phyloP scores from a whole-genome alignment of 2,329 filamentous ascomycete genomes.

The Colletotrichum musicola region DNA sequence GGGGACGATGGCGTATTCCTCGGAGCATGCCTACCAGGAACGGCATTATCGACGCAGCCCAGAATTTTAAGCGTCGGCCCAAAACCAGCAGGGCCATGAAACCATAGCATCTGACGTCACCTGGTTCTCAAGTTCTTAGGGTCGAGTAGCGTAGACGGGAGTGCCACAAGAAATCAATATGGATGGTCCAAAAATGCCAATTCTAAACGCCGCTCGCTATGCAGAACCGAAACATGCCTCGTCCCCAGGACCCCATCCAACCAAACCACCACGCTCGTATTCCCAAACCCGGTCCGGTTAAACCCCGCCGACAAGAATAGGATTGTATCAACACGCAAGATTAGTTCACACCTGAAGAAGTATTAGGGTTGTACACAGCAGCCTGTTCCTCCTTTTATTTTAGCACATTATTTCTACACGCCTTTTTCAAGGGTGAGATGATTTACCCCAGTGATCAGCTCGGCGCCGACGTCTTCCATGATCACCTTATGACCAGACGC shows the following conservation, averaged over 20 bases:
- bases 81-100: not conserved
- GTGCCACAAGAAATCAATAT: constrained; percentile 3
- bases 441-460: constrained; percentile 71
- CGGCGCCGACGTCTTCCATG: constrained; percentile 64
- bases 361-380: constrained; percentile 37
- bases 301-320: constrained; percentile 8
- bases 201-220: constrained; percentile 38
- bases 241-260: not conserved
- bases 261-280: not conserved
- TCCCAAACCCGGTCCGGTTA: constrained; percentile 9
- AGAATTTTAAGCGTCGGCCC: too few species aligned
- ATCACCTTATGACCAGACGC: constrained; percentile 42
- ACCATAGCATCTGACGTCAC: too few species aligned
- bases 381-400: constrained; percentile 36
- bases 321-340: constrained; percentile 23
- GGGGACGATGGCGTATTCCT: too few species aligned
- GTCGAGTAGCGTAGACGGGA: not conserved
- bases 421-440: constrained; percentile 62
- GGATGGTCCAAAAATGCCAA: not conserved
- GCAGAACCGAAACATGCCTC: constrained; percentile 14
- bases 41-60: too few species aligned
- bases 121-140: not conserved
- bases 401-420: constrained; percentile 43
- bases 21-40: too few species aligned
- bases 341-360: constrained; percentile 33